Conservation (phyloP, 805 yeast genomes). For the Wickerhamiella musiphila region DNA sequence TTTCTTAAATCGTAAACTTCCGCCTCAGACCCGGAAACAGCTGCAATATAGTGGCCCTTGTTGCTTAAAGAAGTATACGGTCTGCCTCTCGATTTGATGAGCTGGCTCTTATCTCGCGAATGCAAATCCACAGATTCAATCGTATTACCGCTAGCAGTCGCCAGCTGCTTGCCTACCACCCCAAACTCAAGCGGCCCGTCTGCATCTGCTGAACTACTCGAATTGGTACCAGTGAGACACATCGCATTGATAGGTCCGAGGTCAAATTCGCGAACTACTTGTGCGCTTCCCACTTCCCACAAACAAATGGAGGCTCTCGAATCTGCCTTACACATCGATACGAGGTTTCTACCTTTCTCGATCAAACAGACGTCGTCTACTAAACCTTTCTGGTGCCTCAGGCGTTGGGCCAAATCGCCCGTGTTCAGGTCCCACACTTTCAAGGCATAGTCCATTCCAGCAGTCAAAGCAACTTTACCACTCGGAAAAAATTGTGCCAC, state of each 20-base stretch:
- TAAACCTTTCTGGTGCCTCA: conserved; percentile 32
- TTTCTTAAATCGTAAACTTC: too few species aligned
- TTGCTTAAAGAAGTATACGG: neutral
- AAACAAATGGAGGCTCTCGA: conserved; percentile 31
- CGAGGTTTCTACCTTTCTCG: conserved; percentile 50
- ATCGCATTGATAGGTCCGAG: conserved; percentile 14
- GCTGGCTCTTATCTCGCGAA: conserved; percentile 1
- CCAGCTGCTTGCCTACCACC: conserved; percentile 23
- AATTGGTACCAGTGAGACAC: neutral
- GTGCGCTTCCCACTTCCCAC: conserved; percentile 57
- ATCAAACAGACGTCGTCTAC: conserved; percentile 35
- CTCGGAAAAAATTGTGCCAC: conserved; percentile 42
- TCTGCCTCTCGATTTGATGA: neutral
- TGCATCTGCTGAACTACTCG: too few species aligned
- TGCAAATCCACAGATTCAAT: conserved; percentile 14
- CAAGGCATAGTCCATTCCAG: conserved; percentile 40
- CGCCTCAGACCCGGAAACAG: too few species aligned
- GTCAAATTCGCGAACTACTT: conserved; percentile 25
- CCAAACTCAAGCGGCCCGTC: conserved; percentile 28
- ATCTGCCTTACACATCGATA: conserved; percentile 31
- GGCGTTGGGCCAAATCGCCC: conserved; percentile 33
- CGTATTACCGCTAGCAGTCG: conserved; percentile 25
- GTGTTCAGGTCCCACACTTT: conserved; percentile 42
- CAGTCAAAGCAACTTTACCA: conserved; percentile 39
- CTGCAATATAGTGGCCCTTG: neutral